Conservation (phyloP, 345 rosid species). For the Cardamine chenopodiifolia region DNA sequence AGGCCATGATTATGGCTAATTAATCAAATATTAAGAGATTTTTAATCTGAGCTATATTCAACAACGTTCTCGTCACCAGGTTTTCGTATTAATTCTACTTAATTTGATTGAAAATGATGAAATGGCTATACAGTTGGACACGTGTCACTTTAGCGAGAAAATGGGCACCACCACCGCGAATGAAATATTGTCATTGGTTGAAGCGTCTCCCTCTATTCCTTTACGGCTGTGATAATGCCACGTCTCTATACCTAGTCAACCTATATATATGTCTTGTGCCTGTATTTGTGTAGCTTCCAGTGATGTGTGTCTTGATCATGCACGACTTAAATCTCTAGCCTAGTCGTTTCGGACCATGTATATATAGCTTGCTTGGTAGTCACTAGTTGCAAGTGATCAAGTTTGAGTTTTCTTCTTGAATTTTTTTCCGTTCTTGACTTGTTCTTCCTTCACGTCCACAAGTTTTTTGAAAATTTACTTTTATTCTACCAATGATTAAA, state of each 20-base stretch:
- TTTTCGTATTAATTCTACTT: background rate
- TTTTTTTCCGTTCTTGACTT: conserved; percentile 17
- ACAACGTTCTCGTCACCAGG: too few relatives aligned
- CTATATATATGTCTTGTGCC: background rate
- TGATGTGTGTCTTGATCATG: conserved; percentile 2
- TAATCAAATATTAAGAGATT: background rate
- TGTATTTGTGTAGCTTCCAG: conserved; percentile 10
- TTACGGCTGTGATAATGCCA: too few relatives aligned
- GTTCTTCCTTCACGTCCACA: background rate
- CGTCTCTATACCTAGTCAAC: conserved; percentile 2
- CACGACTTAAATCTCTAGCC: background rate
- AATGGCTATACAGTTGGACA: background rate
- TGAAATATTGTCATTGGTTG: too few relatives aligned
- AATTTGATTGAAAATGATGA: background rate
- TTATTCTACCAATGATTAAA: background rate
- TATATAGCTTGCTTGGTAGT: background rate
- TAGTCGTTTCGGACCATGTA: conserved; percentile 2
- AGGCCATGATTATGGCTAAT: background rate
- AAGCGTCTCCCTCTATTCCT: background rate
- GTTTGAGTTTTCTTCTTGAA: conserved; percentile 22
- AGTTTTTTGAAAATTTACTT: background rate
- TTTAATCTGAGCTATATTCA: conserved; percentile 4
- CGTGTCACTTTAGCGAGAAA: too few relatives aligned
- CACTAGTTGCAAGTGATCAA: background rate
- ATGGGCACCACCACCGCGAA: background rate